Evolutionary conservation across 768 basidiomycete species (phyloP).

Genomic region (Pilatotrama ljubarskyi): DNA sequence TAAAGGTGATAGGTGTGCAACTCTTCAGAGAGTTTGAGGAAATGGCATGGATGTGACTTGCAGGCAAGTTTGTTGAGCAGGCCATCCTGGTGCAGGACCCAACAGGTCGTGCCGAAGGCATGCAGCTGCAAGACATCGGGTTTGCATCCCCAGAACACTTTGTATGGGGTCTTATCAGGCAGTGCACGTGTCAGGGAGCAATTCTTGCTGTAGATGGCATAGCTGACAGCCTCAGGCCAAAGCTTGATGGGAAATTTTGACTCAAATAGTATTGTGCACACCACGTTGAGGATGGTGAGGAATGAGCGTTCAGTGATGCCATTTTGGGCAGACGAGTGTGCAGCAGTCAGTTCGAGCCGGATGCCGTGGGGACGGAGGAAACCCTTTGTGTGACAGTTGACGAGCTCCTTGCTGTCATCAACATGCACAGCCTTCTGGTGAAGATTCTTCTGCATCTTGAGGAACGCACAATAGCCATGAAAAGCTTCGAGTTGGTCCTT

Average conservation of each 20-base stretch:
- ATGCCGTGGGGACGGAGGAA: background rate
- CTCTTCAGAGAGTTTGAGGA: conserved; percentile 38
- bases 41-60: conserved; percentile 17
- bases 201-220: conserved; percentile 42
- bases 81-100: conserved; percentile 13
- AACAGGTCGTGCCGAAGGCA: conserved; percentile 14
- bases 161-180: conserved; percentile 16
- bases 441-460: too few species aligned
- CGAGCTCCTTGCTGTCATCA: background rate
- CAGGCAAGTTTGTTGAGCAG: conserved; percentile 20
- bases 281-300: conserved; percentile 3
- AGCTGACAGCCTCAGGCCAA: conserved; percentile 40
- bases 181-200: conserved; percentile 27
- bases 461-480: too few species aligned
- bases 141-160: conserved; percentile 13
- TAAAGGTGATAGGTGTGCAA: background rate
- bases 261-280: conserved; percentile 7
- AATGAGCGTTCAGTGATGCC: conserved; percentile 25
- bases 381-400: background rate
- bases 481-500: too few species aligned
- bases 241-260: conserved; percentile 37
- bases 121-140: conserved; percentile 26
- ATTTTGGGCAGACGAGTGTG: conserved; percentile 29
- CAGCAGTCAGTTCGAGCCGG: background rate
- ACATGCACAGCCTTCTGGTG: too few species aligned